A percentile compares a stretch with the other conserved stretches of the same genome.
Conservation (phyloP, 1,284 basidiomycete genomes). For the Cutaneotrichosporon sp. region DNA sequence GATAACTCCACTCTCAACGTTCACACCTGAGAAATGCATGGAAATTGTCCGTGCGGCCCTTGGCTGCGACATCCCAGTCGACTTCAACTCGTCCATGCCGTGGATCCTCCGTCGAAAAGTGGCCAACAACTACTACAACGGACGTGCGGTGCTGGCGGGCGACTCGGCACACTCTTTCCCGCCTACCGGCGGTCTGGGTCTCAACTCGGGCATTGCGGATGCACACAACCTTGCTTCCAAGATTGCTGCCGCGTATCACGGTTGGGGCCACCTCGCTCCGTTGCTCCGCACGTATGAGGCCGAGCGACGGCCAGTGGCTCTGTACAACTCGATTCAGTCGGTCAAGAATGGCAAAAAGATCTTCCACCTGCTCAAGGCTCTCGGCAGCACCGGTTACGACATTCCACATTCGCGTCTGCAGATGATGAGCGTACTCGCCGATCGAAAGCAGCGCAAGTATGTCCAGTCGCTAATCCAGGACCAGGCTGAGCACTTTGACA, state of each 20-base stretch:
- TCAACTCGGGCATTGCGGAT: slow-evolving; percentile 28
- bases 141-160: slow-evolving; percentile 20
- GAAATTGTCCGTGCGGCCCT: slow-evolving; percentile 23
- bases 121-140: slow-evolving; percentile 20
- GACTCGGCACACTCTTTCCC: slow-evolving; percentile 26
- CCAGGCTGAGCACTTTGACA: slow-evolving; percentile 27
- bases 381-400: slow-evolving; percentile 20
- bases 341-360: slow-evolving; percentile 25
- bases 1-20: slow-evolving; percentile 16
- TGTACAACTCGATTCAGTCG: slow-evolving; percentile 22
- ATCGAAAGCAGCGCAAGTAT: slow-evolving; percentile 15
- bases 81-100: slow-evolving; percentile 22
- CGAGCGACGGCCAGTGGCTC: slow-evolving; percentile 27
- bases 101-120: slow-evolving; percentile 28
- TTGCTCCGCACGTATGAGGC: slow-evolving; percentile 19
- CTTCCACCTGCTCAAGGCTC: slow-evolving; percentile 25
- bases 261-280: slow-evolving; percentile 10
- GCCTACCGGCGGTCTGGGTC: slow-evolving; percentile 25
- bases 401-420: slow-evolving; percentile 11
- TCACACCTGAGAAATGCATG: slow-evolving; percentile 22
- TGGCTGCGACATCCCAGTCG: slow-evolving; percentile 20
- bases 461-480: slow-evolving; percentile 20
- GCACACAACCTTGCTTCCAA: slow-evolving; percentile 26
- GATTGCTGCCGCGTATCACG: slow-evolving; percentile 16
- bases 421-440: slow-evolving; percentile 19